Percentiles rank a stretch among this genome's conserved stretches.
Evolutionary conservation across 225 moss, liverwort and hornwort species (phyloP).

Genomic region (Takakia lepidozioides): DNA sequence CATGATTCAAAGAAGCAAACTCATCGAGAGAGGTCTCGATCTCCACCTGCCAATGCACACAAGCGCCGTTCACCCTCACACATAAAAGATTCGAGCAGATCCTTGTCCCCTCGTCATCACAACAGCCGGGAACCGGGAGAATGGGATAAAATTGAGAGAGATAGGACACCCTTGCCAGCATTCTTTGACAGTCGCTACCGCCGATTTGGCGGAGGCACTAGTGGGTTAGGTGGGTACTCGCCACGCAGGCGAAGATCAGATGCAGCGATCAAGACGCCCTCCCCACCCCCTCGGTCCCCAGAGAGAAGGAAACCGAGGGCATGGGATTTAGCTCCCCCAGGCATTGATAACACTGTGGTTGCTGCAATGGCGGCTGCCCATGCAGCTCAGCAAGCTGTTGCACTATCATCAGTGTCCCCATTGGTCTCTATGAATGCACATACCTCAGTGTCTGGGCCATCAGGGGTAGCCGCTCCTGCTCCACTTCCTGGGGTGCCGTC

Average conservation of each 20-base stretch:
- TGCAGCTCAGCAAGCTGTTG: conserved; percentile 45
- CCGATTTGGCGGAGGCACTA: conserved; percentile 44
- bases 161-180: conserved; percentile 15
- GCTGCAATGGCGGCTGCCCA: conserved; percentile 58
- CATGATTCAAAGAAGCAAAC: background rate
- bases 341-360: conserved; percentile 49
- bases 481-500: conserved; percentile 26
- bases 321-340: conserved; percentile 67
- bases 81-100: background rate
- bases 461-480: conserved; percentile 21
- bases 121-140: conserved; percentile 2
- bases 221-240: conserved; percentile 90
- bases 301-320: conserved; percentile 57
- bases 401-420: conserved; percentile 37
- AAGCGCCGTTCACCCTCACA: background rate
- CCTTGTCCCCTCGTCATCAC: background rate
- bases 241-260: conserved; percentile 64
- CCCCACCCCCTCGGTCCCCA: conserved; percentile 63
- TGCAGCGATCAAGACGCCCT: conserved; percentile 52
- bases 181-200: conserved; percentile 32
- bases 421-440: conserved; percentile 25
- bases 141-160: conserved; percentile 17
- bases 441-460: conserved; percentile 9
- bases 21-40: background rate
- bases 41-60: background rate